A percentile compares a stretch with the other conserved stretches of the same genome.
These are phyloP conservation scores for Adansonia madagascariensis DNA, from an alignment of 441 rosid species.

Conservation along the genomic window DNA sequence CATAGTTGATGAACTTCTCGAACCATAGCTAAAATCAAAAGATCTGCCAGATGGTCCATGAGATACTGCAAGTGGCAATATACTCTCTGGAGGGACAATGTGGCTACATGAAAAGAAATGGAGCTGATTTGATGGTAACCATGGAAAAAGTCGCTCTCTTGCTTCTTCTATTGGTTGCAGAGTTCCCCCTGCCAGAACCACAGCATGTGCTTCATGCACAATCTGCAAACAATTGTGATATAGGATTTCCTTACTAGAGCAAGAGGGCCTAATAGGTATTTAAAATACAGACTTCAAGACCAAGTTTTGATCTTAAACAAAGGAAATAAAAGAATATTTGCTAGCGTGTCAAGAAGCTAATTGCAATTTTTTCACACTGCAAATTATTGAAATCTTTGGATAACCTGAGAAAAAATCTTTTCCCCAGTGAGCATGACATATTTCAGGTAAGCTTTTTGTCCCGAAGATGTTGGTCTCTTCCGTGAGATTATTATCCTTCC, in stretches of 20 bases:
- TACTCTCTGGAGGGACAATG: conserved; percentile 82
- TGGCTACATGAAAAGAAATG: conserved; percentile 91
- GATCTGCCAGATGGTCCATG: conserved; percentile 79
- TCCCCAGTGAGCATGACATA: conserved; percentile 94
- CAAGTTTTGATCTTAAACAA: conserved; percentile 14
- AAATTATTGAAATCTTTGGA: conserved; percentile 26
- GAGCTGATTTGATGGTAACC: conserved; percentile 66
- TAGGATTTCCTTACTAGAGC: conserved; percentile 15
- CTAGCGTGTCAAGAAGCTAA: conserved; percentile 13
- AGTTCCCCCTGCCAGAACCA: conserved; percentile 93
- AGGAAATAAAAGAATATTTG: neutral
- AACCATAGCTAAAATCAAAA: conserved; percentile 88
- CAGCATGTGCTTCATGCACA: conserved; percentile 82
- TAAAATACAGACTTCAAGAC: neutral
- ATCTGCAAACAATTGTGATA: conserved; percentile 52
- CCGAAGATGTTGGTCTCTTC: conserved; percentile 46
- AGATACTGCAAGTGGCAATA: conserved; percentile 81
- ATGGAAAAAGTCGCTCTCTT: conserved; percentile 89
- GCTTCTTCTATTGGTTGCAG: conserved; percentile 97
- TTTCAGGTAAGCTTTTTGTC: conserved; percentile 68
- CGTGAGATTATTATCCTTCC: conserved; percentile 88
- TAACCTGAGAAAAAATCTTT: conserved; percentile 87
- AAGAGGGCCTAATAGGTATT: neutral
- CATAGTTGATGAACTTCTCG: conserved; percentile 68
- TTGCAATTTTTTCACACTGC: neutral